Base-by-base conservation (phyloP, 2,329 filamentous ascomycete genomes). In the Pseudohalonectria lignicola region DNA sequence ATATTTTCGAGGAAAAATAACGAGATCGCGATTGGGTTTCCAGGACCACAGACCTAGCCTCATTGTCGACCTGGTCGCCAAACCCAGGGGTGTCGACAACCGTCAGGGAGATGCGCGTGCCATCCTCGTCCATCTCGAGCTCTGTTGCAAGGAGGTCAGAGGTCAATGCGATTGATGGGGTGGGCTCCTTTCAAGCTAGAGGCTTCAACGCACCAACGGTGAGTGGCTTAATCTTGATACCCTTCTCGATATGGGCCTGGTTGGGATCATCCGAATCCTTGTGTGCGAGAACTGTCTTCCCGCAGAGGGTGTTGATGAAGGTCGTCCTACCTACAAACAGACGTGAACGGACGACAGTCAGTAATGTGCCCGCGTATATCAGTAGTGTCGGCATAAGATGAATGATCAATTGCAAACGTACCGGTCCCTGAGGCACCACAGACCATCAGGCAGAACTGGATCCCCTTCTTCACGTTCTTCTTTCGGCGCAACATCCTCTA, bases 401-500 rank as follows among this genome's bases (percentile, higher is more conserved):
- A n/a, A n/a, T n/a, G n/a, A n/a, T n/a, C n/a, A n/a, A n/a, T n/a
- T n/a, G n/a, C n/a, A n/a, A n/a, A 68, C 75, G 57, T 79, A 94
- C 87, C 92, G 66, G 92, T 96, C 65, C 92, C 92, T 53, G 90
- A 96, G 61, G 92, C 92, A 71, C 92, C 92, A 62, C 92, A 96
- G 57, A 98, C 92, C 92, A 98, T 98, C 77, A 98, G 69, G 66
- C 88, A 96, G 74, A 98, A 98, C 75, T 98, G 92, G 60, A 98
- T 96, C 61, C 92, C 92, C 79, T 95, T 95, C 84, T 95, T 95
- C 71, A 98, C 90, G 77, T 98, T 96, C 85, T 98, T 98, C 90
- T 98, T 98, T 68, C 86, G 83, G 69, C 92, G 88, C 63, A 95
- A 88, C 84, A 94, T 92, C 67, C 93, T 86, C 79, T 86, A 63